phyloP scores from a whole-genome alignment of 73 alveolate species.

The Symbiodinium natans region DNA sequence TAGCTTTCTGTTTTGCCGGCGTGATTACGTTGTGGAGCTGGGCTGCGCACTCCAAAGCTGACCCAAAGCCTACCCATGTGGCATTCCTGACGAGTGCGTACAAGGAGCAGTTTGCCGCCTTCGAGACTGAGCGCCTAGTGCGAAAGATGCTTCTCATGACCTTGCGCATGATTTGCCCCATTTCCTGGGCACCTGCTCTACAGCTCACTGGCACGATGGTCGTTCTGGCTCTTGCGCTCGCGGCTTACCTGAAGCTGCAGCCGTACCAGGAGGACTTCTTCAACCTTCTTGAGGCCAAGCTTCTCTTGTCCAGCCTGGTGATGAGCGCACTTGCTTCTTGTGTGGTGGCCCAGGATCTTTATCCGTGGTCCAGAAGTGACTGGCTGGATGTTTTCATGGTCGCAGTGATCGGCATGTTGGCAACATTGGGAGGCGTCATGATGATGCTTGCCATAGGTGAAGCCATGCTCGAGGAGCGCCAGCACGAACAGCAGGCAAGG shows the following conservation, averaged over 20 bases:
- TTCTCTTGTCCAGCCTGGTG: not conserved
- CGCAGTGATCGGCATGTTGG: not conserved
- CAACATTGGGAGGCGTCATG: not conserved
- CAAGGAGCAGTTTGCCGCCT: not conserved
- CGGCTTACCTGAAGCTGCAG: not conserved
- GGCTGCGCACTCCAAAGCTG: not conserved
- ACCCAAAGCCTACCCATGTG: not conserved
- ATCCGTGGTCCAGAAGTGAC: not conserved
- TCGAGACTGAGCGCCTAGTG: not conserved
- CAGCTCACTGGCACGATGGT: not conserved
- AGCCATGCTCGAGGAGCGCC: no score
- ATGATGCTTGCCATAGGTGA: not conserved
- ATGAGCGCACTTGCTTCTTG: not conserved
- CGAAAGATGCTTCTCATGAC: not conserved
- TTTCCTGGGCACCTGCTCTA: not conserved
- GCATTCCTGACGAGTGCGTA: not conserved
- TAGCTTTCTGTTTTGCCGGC: not conserved
- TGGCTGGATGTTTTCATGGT: not conserved
- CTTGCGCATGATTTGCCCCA: not conserved
- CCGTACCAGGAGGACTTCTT: not conserved
- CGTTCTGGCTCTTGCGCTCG: not conserved
- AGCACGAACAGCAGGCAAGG: no score
- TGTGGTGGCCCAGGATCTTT: not conserved
- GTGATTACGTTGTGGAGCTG: not conserved
- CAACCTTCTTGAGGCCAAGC: not conserved